These are phyloP conservation scores for Gonapodya sp. DNA, from an alignment of 192 early-diverging fungal species.

Conservation along the genomic window DNA sequence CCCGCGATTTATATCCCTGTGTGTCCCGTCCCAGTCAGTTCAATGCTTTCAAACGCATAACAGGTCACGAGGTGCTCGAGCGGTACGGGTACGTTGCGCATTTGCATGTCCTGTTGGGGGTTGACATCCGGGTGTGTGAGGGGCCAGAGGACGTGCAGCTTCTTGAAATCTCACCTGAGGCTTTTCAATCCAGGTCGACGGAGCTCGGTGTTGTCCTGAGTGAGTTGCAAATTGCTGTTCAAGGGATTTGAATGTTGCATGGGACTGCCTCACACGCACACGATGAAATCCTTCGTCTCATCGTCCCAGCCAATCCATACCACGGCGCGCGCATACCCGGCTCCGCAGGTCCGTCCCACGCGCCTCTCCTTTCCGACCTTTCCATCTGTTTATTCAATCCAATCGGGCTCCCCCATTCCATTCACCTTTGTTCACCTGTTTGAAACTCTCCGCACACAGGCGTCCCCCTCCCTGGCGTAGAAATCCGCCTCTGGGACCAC, in stretches of 20 bases:
- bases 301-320: background rate
- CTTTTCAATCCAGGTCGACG: constrained; percentile 62
- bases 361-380: too few species aligned
- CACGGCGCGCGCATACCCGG: background rate
- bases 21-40: too few species aligned
- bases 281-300: background rate
- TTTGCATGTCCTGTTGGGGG: too few species aligned
- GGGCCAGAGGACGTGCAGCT: too few species aligned
- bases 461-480: constrained; percentile 59
- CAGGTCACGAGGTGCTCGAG: constrained; percentile 67
- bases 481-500: constrained; percentile 36
- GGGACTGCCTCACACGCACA: background rate
- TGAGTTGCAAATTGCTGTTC: too few species aligned
- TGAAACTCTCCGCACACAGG: too few species aligned
- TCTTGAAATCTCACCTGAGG: background rate
- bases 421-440: too few species aligned
- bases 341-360: background rate
- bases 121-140: too few species aligned
- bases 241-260: too few species aligned
- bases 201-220: constrained; percentile 81
- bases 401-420: too few species aligned
- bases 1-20: too few species aligned
- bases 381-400: too few species aligned
- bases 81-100: constrained; percentile 20
- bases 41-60: constrained; percentile 54